A percentile compares a stretch with the other conserved stretches of the same genome.
phyloP scores from a whole-genome alignment of 352 stramenopile species.

The Phytophthora cajani region DNA sequence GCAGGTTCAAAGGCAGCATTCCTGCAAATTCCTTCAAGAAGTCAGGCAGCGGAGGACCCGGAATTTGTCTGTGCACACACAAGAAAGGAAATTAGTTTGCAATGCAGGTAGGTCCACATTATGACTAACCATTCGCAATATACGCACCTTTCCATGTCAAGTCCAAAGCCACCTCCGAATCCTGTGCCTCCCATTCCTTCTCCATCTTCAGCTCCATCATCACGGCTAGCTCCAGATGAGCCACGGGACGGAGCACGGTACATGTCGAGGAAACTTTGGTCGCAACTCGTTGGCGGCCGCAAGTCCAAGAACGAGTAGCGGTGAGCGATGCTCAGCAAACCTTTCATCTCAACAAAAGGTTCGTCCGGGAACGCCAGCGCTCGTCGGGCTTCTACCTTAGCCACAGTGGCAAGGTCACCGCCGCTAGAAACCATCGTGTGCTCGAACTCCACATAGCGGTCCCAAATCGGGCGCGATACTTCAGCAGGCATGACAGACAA shows the following conservation, averaged over 20 bases:
- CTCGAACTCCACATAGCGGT: constrained; percentile 88
- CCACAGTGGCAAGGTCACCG: constrained; percentile 82
- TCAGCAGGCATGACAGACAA: constrained; percentile 86
- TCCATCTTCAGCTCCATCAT: constrained; percentile 22
- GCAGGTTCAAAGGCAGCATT: constrained; percentile 79
- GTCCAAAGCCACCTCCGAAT: constrained; percentile 33
- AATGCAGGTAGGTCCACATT: not conserved
- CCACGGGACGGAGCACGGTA: constrained; percentile 59
- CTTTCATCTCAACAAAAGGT: constrained; percentile 83
- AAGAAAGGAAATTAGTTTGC: constrained; percentile 8
- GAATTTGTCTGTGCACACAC: constrained; percentile 56
- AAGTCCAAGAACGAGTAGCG: constrained; percentile 86
- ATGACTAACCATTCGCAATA: not conserved
- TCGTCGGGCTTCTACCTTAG: constrained; percentile 82
- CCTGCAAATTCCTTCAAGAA: constrained; percentile 87
- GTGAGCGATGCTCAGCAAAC: constrained; percentile 76
- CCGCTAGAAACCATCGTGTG: constrained; percentile 87
- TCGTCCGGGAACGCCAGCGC: constrained; percentile 81
- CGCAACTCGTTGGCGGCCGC: constrained; percentile 55
- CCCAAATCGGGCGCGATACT: constrained; percentile 84
- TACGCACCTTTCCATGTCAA: constrained; percentile 58
- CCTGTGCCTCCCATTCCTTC: constrained; percentile 31
- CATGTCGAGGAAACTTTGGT: constrained; percentile 85
- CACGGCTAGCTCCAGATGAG: constrained; percentile 25
- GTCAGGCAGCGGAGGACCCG: constrained; percentile 79